phyloP scores from a whole-genome alignment of 768 basidiomycete genomes.

The Favolaschia claudopus region DNA sequence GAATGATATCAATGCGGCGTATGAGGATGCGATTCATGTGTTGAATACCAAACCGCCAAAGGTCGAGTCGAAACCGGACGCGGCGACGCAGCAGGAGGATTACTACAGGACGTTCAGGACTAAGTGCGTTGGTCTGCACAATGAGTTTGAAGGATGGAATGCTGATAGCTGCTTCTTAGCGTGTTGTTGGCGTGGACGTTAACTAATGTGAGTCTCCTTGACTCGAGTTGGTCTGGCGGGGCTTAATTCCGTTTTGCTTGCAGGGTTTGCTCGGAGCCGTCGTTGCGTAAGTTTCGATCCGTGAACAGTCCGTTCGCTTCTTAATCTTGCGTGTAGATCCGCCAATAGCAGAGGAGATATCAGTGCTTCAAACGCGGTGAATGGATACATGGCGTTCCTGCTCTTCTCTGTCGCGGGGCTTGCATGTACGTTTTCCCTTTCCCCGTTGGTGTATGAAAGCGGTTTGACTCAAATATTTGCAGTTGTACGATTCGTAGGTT shows the following conservation, averaged over 20 bases:
- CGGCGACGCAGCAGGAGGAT: conserved; percentile 76
- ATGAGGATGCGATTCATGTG: conserved; percentile 90
- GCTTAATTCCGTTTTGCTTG: conserved; percentile 18
- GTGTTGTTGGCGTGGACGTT: conserved; percentile 86
- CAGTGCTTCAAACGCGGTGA: conserved; percentile 63
- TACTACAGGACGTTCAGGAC: conserved; percentile 91
- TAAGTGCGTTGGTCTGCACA: conserved; percentile 60
- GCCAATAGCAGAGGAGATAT: conserved; percentile 59
- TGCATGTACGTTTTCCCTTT: conserved; percentile 67
- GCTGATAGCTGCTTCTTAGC: conserved; percentile 31
- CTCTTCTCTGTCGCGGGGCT: conserved; percentile 89
- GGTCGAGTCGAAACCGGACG: conserved; percentile 67
- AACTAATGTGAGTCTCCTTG: conserved; percentile 68
- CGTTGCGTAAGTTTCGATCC: conserved; percentile 63
- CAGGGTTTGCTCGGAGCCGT: conserved; percentile 77
- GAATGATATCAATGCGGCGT: conserved; percentile 88
- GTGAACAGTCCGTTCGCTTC: not conserved
- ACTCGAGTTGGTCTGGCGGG: not conserved
- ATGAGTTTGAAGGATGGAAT: not conserved
- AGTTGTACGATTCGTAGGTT: conserved; percentile 90
- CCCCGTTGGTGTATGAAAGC: not conserved
- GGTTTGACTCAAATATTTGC: too few species aligned
- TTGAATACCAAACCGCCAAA: conserved; percentile 82
- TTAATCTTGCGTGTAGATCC: conserved; percentile 37
- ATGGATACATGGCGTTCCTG: conserved; percentile 89